Base-by-base conservation (phyloP, 2,329 filamentous ascomycete genomes). In the Penicillium thymicola region DNA sequence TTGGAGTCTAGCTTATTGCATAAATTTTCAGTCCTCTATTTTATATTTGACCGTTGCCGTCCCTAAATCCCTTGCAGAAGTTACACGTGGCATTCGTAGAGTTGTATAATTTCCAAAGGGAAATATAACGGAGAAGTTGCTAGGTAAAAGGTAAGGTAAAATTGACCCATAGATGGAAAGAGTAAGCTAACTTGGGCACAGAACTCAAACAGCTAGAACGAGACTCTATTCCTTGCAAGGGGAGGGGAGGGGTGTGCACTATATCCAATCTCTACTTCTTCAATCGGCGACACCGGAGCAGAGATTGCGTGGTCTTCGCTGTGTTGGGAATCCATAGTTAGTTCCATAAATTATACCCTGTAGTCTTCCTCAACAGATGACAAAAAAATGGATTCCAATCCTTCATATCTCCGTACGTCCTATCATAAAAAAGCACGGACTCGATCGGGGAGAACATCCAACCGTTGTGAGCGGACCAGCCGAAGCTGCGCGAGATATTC, bases 301-400 rank as follows among this genome's bases (percentile, higher is more conserved):
- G 50, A 51, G 55, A 58, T 57, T 64, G 52, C 45, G 50, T 50
- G 54, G 47, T 28, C 60, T 59, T 58, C 41, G 55, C 49, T 36
- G 38, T 18, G 28, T 13, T 45, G 18, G 28, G 34, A 28, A 48
- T 21, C 8, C 14, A 13, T n/a, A 23, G 27, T n/a, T n/a, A 23
- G 27, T n/a, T 14, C 11, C 23, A 14, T 42, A 4, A 16, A 42
- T 25, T 32, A 23, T 27, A 8, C 44, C 30, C 30, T 11, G 18
- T 46, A 34, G 23, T 28, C 8, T 46, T 16, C 13, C 18, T 45
- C 36, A 40, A 40, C 23, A 45, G 10, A 46, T 34, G 40, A 41
- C 18, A 27, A 40, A 41, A 40, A 45, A 16, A 14, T 2, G 16
- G 14, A 14, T 34, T 21, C 38, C 28, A 38, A 30, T 30, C 30